Base-by-base conservation (phyloP, 2,329 filamentous ascomycete species). In the Clarireedia sp. region DNA sequence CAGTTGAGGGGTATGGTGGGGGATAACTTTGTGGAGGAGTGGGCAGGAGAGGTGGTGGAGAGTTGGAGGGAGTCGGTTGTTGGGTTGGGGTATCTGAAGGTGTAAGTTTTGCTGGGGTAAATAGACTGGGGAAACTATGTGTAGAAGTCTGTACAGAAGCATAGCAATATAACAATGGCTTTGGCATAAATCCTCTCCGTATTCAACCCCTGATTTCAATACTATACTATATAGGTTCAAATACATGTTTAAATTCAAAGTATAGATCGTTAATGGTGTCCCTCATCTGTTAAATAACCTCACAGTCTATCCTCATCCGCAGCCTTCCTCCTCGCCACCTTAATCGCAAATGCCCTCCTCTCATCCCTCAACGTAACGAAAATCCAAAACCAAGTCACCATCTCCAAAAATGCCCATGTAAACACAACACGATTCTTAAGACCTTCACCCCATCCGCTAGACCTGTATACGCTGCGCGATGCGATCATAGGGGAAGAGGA, bases 401-500 rank as follows among this genome's bases (percentile, higher is more conserved):
- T 81, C 75, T 96, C 91, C 67, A 95, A 67, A 65, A 96, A 94
- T 8, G 83, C 83, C 71, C 90, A 94, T 0, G 87, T 84, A 68
- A 96, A 95, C 41, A 95, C 82, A 41, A 95, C 75, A 50, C 89
- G 81, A 68, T 95, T 95, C 74, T 91, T 90, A 64, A 96, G 71
- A 23, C 81, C 79, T 59, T 90, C 85, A 49, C 82, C 76, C 68
- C 77, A 66, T 62, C 78, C 71, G 78, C 67, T 69, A 65, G 48
- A 69, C 67, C 36, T 72, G 69, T 51, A 68, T 60, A 60, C 74
- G 14, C n/a, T 33, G 73, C 26, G 65, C 23, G 60, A 68, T 0
- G 72, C 71, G 62, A 74, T 79, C 43, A 81, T 58, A 1, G 78
- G 77, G 0, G 78, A 79, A 2, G 74, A 73, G 21, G 75, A 66